phyloP scores from a whole-genome alignment of 2,329 filamentous ascomycete species.

The Ascochyta viciae-villosae region DNA sequence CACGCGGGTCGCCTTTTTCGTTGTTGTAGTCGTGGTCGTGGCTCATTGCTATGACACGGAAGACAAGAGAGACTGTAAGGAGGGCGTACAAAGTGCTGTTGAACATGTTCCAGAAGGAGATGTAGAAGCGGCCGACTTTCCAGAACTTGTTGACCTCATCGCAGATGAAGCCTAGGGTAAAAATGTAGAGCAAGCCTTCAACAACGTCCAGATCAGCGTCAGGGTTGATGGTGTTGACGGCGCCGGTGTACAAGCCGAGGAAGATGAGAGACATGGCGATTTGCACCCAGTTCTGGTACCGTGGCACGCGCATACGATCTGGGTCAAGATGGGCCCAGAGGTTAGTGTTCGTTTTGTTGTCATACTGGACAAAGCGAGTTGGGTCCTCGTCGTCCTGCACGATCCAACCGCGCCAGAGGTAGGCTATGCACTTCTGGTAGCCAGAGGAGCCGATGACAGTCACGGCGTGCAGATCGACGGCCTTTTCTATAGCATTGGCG shows the following conservation, averaged over 20 bases:
- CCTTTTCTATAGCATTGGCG: constrained; percentile 89
- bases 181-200: constrained; percentile 85
- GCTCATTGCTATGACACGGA: constrained; percentile 79
- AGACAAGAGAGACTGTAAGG: constrained; percentile 76
- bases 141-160: constrained; percentile 90
- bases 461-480: constrained; percentile 90
- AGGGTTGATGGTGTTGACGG: constrained; percentile 93
- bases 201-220: constrained; percentile 82
- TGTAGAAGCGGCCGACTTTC: constrained; percentile 90
- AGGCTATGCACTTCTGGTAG: constrained; percentile 93
- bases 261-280: constrained; percentile 85
- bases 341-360: constrained; percentile 76
- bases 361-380: constrained; percentile 87
- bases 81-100: constrained; percentile 84
- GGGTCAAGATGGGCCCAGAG: constrained; percentile 89
- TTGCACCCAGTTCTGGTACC: constrained; percentile 91
- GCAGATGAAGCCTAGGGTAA: constrained; percentile 88
- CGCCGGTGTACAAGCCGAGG: constrained; percentile 82
- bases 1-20: constrained; percentile 52
- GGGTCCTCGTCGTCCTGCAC: constrained; percentile 95
- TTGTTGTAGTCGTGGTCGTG: constrained; percentile 49
- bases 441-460: constrained; percentile 88
- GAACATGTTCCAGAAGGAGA: constrained; percentile 97
- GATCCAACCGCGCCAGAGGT: constrained; percentile 95
- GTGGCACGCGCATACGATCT: constrained; percentile 88